Evolutionary conservation across 1,284 basidiomycete genomes (phyloP).

Genomic region (Fomitopsis palustris): DNA sequence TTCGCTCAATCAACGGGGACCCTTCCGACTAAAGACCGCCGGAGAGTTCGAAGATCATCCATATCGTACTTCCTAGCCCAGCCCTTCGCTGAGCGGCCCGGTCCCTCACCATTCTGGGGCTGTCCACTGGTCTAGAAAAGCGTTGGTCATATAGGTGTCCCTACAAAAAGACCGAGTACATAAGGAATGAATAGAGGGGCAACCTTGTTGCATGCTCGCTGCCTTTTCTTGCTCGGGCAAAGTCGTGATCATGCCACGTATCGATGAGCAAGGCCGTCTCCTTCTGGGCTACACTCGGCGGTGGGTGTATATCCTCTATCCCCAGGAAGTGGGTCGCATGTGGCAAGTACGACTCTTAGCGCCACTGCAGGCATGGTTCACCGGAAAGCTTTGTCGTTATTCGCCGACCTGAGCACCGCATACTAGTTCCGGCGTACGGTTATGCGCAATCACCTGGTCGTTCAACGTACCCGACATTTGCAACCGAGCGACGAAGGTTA

Average conservation of each 20-base stretch:
- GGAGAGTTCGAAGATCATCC: neutral
- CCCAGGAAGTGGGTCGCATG: neutral
- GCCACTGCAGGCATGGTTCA: too few species aligned
- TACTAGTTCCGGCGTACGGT: too few species aligned
- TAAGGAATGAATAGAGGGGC: neutral
- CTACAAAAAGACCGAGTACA: neutral
- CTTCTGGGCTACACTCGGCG: neutral
- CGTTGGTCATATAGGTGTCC: neutral
- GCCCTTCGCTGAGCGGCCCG: neutral
- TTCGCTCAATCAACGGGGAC: neutral
- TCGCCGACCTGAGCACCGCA: too few species aligned
- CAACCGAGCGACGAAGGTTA: too few species aligned
- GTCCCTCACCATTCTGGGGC: neutral
- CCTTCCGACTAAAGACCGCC: neutral
- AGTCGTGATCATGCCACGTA: neutral
- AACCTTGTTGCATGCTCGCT: neutral
- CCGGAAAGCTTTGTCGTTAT: too few species aligned
- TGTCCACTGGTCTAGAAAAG: neutral
- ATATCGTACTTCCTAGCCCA: neutral
- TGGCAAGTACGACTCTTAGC: neutral
- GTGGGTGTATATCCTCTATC: neutral
- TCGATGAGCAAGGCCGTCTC: neutral
- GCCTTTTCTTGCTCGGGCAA: neutral
- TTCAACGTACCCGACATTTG: too few species aligned
- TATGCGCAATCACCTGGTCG: too few species aligned